Base-by-base conservation (phyloP, 2,329 filamentous ascomycete species). In the Neophaeococcomyces aloes region DNA sequence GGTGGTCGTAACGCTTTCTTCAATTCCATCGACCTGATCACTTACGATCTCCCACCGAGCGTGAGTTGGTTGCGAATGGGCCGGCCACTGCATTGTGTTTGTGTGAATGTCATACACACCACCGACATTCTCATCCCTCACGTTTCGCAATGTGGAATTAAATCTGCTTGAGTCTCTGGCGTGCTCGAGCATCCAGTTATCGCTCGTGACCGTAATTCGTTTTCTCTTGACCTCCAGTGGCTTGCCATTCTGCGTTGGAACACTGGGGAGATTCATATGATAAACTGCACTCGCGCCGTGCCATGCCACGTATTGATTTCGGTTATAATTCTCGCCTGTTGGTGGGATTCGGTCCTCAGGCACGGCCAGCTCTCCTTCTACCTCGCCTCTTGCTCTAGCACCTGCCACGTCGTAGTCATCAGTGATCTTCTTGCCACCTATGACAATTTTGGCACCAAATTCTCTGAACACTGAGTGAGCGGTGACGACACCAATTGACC, bases 221-320 rank as follows among this genome's bases (percentile, higher is more conserved):
- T 83, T 76, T 69, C 86, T 86, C 69, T 93, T 94, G 50, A 76
- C 75, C 53, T 88, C 84, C 6, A 78, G 64, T 27, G 69, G 71
- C 63, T 93, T 94, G 45, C 83, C 83, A 48, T 72, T 79, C 25
- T 78, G 79, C 46, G 81, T 70, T 2, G 86, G 86, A n/a, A 85
- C 78, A 17, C 81, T 79, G 1, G 86, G 85, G 1, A 74, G 76
- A 45, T 79, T 81, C 10, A 84, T 86, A 61, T 96, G 87, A 61
- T 98, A 98, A 18, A 98, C 91, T 30, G 85, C 81, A 61, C 89
- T 96, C 37, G 91, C 91, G 38, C 91, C 91, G 61, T 94, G 88
- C 91, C 91, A 98, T 21, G 91, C 91, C 21, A 98, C 91, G 59
- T 95, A 98, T 62, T 95, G 88, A 60, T 98, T 98, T 67, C 89